These are phyloP conservation scores for Tricholoma saponaceum DNA, from an alignment of 768 basidiomycete genomes.

Conservation along the genomic window DNA sequence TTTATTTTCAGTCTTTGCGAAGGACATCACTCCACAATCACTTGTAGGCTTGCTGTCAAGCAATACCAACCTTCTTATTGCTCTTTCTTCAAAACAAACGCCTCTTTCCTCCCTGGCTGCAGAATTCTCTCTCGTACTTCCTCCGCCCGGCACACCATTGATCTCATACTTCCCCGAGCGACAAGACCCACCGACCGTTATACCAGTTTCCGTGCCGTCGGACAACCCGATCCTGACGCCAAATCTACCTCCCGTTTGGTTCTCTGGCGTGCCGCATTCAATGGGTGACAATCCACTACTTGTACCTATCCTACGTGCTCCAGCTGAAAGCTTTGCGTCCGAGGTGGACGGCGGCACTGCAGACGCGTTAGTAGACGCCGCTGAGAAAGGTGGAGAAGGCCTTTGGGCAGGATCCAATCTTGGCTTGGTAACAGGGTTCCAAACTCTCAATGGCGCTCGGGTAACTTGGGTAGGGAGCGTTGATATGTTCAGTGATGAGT, in stretches of 20 bases:
- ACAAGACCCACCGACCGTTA: constrained; percentile 54
- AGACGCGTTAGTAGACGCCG: constrained; percentile 63
- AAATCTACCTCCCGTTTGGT: constrained; percentile 62
- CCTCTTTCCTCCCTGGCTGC: constrained; percentile 73
- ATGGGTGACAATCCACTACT: constrained; percentile 73
- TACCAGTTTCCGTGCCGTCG: constrained; percentile 56
- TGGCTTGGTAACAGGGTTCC: constrained; percentile 84
- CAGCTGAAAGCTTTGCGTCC: constrained; percentile 70
- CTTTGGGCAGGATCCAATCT: constrained; percentile 79
- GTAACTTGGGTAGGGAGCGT: constrained; percentile 80
- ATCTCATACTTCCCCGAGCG: constrained; percentile 84
- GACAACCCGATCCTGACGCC: constrained; percentile 42
- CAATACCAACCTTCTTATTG: constrained; percentile 80
- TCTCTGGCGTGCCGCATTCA: constrained; percentile 66
- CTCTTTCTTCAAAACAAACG: constrained; percentile 73
- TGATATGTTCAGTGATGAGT: constrained; percentile 76
- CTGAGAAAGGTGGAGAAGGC: constrained; percentile 73
- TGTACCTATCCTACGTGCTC: constrained; percentile 78
- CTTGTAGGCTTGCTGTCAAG: constrained; percentile 66
- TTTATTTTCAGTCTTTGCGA: constrained; percentile 48
- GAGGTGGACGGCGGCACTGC: constrained; percentile 63
- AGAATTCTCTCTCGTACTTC: constrained; percentile 89
- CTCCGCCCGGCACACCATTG: constrained; percentile 78
- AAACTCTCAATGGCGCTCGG: constrained; percentile 73
- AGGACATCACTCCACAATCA: constrained; percentile 79